Percentiles rank a stretch among this genome's conserved stretches.
These are phyloP conservation scores for Phytophthora sp. DNA, from an alignment of 352 stramenopile species.

Conservation along the genomic window DNA sequence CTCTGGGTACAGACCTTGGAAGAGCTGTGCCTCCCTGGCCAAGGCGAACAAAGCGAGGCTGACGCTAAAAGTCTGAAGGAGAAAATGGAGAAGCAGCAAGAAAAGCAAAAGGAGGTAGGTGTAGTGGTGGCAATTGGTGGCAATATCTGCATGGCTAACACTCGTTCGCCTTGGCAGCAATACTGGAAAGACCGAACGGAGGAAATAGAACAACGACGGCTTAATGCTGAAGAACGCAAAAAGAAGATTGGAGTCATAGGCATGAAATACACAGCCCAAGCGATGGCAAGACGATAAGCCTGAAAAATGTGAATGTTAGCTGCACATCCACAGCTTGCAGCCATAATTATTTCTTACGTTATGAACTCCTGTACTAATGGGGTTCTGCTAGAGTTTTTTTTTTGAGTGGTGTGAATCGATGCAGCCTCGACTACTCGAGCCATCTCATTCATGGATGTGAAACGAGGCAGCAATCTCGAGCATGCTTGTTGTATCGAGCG, in stretches of 20 bases:
- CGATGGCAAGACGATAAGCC: slow-evolving; percentile 44
- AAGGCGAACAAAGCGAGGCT: slow-evolving; percentile 28
- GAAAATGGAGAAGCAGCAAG: slow-evolving; percentile 60
- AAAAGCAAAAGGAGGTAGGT: slow-evolving; percentile 66
- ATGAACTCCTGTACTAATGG: no score
- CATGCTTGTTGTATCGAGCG: slow-evolving; percentile 78
- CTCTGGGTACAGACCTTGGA: slow-evolving; percentile 77
- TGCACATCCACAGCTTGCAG: background rate
- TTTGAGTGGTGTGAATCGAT: no score
- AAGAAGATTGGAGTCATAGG: slow-evolving; percentile 71
- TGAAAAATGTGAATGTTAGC: background rate
- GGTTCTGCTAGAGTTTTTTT: no score
- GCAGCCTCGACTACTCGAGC: no score
- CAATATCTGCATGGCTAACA: background rate
- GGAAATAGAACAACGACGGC: slow-evolving; percentile 62
- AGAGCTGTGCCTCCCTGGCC: slow-evolving; percentile 46
- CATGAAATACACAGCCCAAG: slow-evolving; percentile 77
- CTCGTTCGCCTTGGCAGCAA: slow-evolving; percentile 29
- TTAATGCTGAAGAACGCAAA: slow-evolving; percentile 77
- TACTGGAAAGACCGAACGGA: slow-evolving; percentile 77
- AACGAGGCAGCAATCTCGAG: slow-evolving; percentile 79
- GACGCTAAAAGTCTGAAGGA: slow-evolving; percentile 51
- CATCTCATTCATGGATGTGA: slow-evolving; percentile 71
- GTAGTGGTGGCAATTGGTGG: background rate
- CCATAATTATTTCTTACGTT: slow-evolving; percentile 19